A percentile compares a stretch with the other conserved stretches of the same genome.
Evolutionary conservation across 1,284 basidiomycete genomes (phyloP).

Genomic region (Moesziomyces globuligerus): DNA sequence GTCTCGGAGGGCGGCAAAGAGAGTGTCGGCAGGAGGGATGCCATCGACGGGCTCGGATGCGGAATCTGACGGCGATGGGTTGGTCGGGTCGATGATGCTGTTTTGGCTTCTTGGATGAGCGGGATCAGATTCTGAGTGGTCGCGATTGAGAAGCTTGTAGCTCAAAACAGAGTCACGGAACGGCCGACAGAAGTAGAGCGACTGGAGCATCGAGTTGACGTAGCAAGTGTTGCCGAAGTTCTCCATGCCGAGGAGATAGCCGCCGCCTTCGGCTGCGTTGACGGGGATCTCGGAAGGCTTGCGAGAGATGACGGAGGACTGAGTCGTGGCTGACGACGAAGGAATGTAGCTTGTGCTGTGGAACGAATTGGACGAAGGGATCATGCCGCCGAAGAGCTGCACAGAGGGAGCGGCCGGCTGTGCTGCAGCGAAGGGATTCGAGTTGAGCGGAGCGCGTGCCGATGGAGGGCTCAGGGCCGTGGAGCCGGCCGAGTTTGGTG

Average conservation of each 20-base stretch:
- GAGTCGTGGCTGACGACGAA: conserved; percentile 28
- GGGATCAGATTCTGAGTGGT: conserved; percentile 20
- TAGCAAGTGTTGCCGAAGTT: conserved; percentile 72
- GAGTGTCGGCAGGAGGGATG: conserved; percentile 35
- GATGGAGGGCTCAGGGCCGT: conserved; percentile 14
- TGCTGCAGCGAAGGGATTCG: conserved; percentile 21
- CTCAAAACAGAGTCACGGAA: conserved; percentile 77
- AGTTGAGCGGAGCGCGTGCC: conserved; percentile 24
- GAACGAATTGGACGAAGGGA: conserved; percentile 18
- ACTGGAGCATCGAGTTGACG: conserved; percentile 95
- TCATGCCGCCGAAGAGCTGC: conserved; percentile 32
- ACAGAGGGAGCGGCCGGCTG: conserved; percentile 10
- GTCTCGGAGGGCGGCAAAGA: conserved; percentile 47
- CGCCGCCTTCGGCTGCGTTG: conserved; percentile 34
- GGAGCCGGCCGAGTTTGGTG: conserved; percentile 16
- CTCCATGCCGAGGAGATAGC: conserved; percentile 58
- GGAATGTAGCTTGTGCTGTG: conserved; percentile 48
- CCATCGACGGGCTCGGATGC: conserved; percentile 23
- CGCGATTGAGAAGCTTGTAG: conserved; percentile 19
- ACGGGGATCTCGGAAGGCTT: conserved; percentile 38
- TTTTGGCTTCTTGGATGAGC: conserved; percentile 6
- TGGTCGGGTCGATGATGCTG: conserved; percentile 9
- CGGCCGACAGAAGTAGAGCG: conserved; percentile 87
- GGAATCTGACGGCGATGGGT: conserved; percentile 14
- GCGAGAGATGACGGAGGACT: conserved; percentile 23